Evolutionary conservation across 2,329 filamentous ascomycete genomes (phyloP).

Genomic region (Fusarium duplospermum): DNA sequence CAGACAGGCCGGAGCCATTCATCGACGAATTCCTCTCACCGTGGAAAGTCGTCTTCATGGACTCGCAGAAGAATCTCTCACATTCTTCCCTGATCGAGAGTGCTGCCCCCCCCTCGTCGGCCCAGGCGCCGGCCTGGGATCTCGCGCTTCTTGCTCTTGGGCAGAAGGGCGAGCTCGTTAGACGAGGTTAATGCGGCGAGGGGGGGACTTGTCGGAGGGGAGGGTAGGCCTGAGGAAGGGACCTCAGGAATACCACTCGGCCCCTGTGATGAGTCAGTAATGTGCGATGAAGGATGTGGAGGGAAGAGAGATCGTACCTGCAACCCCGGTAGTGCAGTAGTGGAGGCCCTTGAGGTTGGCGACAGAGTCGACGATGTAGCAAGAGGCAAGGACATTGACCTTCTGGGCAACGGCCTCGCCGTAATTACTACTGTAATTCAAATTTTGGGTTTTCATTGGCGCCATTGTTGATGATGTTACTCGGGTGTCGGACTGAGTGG

Average conservation of each 20-base stretch:
- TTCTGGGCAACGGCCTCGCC: constrained; percentile 72
- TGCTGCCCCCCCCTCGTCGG: constrained; percentile 91
- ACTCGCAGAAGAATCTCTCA: constrained; percentile 99
- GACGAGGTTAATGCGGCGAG: constrained; percentile 78
- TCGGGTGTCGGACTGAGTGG: constrained; percentile 38
- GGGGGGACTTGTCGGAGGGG: constrained; percentile 89
- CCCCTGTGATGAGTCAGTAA: constrained; percentile 62
- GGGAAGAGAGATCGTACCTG: constrained; percentile 65
- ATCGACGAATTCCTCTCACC: constrained; percentile 87
- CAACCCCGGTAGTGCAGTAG: constrained; percentile 93
- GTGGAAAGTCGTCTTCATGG: constrained; percentile 92
- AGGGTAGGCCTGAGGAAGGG: constrained; percentile 84
- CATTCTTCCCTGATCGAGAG: constrained; percentile 98
- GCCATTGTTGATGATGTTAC: constrained; percentile 60
- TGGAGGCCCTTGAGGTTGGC: constrained; percentile 84
- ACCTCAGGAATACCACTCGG: constrained; percentile 97
- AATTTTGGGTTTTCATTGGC: constrained; percentile 78
- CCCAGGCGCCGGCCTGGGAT: constrained; percentile 56
- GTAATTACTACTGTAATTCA: constrained; percentile 81
- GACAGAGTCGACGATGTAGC: constrained; percentile 84
- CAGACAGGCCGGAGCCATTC: constrained; percentile 88
- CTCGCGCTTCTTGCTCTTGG: constrained; percentile 63
- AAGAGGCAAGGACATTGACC: constrained; percentile 87
- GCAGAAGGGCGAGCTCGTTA: constrained; percentile 74
- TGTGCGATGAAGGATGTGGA: not conserved